These are phyloP conservation scores for Acmispon strigosus DNA, from an alignment of 306 rosid species.

Conservation along the genomic window DNA sequence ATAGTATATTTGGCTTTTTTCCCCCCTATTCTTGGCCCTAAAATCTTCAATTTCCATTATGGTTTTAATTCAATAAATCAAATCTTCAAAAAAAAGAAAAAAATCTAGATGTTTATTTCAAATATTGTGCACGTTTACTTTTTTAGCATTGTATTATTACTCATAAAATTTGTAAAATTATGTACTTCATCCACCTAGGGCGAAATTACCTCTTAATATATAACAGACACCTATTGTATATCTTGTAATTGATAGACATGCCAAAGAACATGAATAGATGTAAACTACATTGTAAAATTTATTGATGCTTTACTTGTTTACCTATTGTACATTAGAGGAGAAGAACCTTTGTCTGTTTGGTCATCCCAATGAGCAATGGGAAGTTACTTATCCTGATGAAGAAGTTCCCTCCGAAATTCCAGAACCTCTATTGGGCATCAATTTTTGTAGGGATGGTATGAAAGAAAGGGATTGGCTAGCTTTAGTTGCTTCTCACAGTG, in stretches of 20 bases:
- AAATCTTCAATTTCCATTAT: background rate
- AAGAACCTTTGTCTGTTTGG: slow-evolving; percentile 37
- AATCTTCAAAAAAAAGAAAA: background rate
- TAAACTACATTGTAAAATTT: background rate
- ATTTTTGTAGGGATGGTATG: slow-evolving; percentile 39
- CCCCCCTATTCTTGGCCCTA: background rate
- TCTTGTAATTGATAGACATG: background rate
- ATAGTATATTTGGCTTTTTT: too few relatives aligned
- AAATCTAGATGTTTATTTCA: background rate
- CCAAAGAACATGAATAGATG: background rate
- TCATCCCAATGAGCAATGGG: slow-evolving; percentile 26
- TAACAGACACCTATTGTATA: background rate
- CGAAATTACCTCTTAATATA: background rate
- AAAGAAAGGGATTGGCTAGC: slow-evolving; percentile 35
- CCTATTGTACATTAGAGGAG: slow-evolving; percentile 18
- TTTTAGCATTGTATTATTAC: background rate
- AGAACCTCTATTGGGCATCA: slow-evolving; percentile 37
- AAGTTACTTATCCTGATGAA: slow-evolving; percentile 33
- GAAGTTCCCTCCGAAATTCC: slow-evolving; percentile 43
- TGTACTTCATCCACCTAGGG: too few relatives aligned
- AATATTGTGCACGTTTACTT: background rate
- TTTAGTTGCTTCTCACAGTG: slow-evolving; percentile 37
- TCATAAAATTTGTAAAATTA: too few relatives aligned
- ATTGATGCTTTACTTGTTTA: slow-evolving; percentile 6
- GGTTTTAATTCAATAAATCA: background rate